phyloP scores from a whole-genome alignment of 345 rosid species.

The Noccaea caerulescens region DNA sequence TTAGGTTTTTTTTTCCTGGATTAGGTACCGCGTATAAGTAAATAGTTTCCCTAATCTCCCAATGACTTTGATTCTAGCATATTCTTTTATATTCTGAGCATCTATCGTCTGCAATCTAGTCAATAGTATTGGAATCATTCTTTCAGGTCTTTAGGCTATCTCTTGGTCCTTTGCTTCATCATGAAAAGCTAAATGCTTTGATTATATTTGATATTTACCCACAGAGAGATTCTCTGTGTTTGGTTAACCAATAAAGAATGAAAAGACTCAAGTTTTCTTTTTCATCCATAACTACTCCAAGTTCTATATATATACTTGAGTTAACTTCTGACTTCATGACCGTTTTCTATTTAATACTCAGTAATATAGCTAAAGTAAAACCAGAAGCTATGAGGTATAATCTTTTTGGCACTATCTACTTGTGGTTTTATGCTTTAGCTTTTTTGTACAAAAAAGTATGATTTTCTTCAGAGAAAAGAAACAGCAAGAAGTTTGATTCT shows the following conservation, averaged over 20 bases:
- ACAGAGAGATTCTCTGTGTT: slow-evolving; percentile 2
- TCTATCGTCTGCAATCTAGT: neutral
- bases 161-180: slow-evolving; percentile 1
- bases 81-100: slow-evolving; percentile 8
- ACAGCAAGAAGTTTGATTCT: slow-evolving; percentile 13
- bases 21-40: too few relatives aligned
- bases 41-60: neutral
- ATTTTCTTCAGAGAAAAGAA: neutral
- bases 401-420: slow-evolving; percentile 1
- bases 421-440: slow-evolving; percentile 3
- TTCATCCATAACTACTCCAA: neutral
- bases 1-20: too few relatives aligned
- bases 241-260: slow-evolving; percentile 20
- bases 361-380: neutral
- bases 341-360: neutral
- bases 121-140: neutral
- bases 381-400: neutral
- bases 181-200: slow-evolving; percentile 1
- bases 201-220: slow-evolving; percentile 4
- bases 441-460: slow-evolving; percentile 11
- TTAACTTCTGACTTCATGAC: neutral
- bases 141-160: neutral
- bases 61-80: neutral
- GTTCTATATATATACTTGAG: slow-evolving; percentile 14
- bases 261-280: neutral